These are phyloP conservation scores for Eimeria acervulina DNA, from an alignment of 169 alveolate genomes.

Conservation along the genomic window DNA sequence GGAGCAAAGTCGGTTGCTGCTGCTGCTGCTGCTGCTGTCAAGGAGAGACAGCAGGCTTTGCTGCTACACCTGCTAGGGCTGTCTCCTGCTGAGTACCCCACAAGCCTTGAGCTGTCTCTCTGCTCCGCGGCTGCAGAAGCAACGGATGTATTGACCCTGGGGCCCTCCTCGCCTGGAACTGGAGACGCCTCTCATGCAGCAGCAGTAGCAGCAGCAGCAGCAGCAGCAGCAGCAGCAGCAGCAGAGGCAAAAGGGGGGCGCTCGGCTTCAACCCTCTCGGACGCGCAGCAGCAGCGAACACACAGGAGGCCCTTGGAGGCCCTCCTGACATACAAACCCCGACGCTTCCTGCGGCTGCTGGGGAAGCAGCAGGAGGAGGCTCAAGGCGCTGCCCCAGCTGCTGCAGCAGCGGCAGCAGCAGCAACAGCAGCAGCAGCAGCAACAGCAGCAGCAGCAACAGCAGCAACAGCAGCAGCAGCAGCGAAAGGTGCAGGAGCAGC, in stretches of 20 bases:
- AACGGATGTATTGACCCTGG: not conserved
- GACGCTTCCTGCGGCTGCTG: constrained; percentile 12
- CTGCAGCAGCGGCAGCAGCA: constrained; percentile 13
- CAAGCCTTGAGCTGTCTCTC: not conserved
- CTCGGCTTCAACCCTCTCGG: not conserved
- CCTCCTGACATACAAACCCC: constrained; percentile 9
- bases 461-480: not conserved
- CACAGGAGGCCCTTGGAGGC: constrained; percentile 38
- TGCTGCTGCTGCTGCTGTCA: constrained; percentile 56
- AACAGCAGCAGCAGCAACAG: not conserved
- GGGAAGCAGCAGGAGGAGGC: constrained; percentile 50
- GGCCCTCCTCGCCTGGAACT: not conserved
- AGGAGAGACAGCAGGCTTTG: constrained; percentile 63
- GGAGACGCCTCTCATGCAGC: not conserved
- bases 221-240: constrained; percentile 49
- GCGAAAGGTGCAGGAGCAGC: not conserved
- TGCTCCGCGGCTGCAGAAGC: constrained; percentile 24
- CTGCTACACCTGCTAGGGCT: not conserved
- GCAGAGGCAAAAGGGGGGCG: not conserved
- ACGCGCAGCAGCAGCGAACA: constrained; percentile 39
- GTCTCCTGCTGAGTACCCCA: not conserved
- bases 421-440: not conserved
- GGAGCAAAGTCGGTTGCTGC: constrained; percentile 42
- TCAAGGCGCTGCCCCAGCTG: not conserved
- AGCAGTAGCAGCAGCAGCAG: not conserved